These are phyloP conservation scores for Carnegiea gigantea DNA, from an alignment of 179 eudicot genomes.

Conservation along the genomic window DNA sequence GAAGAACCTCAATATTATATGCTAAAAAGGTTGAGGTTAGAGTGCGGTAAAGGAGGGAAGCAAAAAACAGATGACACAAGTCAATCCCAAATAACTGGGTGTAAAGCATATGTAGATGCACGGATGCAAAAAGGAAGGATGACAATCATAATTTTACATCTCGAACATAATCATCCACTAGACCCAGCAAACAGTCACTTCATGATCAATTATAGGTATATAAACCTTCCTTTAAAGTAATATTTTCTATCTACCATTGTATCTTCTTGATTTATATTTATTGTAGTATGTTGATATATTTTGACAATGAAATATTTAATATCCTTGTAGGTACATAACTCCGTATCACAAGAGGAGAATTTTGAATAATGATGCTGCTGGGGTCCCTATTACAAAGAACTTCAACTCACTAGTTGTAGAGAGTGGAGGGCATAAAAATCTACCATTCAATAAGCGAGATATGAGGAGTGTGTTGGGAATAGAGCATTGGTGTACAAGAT, in stretches of 20 bases:
- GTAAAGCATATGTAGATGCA: not conserved
- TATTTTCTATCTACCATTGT: too few species aligned
- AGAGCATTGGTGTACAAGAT: not conserved
- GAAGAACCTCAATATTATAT: not conserved
- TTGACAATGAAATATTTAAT: too few species aligned
- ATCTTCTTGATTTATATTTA: too few species aligned
- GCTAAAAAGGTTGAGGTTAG: not conserved
- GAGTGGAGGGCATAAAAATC: not conserved
- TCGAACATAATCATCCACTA: not conserved
- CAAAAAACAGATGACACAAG: not conserved
- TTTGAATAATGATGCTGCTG: not conserved
- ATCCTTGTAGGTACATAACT: not conserved
- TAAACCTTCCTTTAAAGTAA: too few species aligned
- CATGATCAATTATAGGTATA: not conserved
- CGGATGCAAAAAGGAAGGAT: not conserved
- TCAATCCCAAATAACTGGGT: too few species aligned
- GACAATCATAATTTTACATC: not conserved
- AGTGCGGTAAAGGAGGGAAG: not conserved
- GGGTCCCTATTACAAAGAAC: not conserved
- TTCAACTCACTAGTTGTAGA: slow-evolving; percentile 1
- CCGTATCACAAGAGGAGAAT: not conserved
- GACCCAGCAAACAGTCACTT: not conserved
- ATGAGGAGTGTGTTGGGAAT: not conserved
- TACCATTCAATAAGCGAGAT: not conserved
- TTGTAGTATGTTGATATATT: too few species aligned